These are phyloP conservation scores for Pichia membranifaciens DNA, from an alignment of 805 yeast genomes.

Conservation along the genomic window DNA sequence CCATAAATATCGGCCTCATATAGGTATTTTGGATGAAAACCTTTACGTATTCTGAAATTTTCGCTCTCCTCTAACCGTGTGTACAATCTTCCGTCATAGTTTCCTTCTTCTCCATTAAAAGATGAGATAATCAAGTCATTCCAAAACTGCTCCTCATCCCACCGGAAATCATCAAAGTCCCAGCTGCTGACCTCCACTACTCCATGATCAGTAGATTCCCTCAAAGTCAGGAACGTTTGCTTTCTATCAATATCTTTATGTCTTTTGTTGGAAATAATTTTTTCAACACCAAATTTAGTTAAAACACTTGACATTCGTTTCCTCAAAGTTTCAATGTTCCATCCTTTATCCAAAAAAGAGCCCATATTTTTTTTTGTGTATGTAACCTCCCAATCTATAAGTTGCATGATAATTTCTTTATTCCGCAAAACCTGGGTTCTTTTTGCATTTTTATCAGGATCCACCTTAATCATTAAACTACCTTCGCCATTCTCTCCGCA, in stretches of 20 bases:
- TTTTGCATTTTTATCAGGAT: slow-evolving; percentile 11
- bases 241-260: neutral
- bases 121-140: neutral
- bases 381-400: slow-evolving; percentile 16
- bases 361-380: slow-evolving; percentile 7
- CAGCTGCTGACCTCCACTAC: slow-evolving; percentile 10
- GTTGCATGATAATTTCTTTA: slow-evolving; percentile 14
- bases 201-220: neutral
- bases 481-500: slow-evolving; percentile 9
- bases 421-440: slow-evolving; percentile 13
- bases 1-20: slow-evolving; percentile 36
- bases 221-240: slow-evolving; percentile 5
- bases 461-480: slow-evolving; percentile 23
- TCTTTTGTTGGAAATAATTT: slow-evolving; percentile 7
- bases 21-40: slow-evolving; percentile 32
- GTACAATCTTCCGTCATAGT: slow-evolving; percentile 12
- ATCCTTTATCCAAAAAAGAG: slow-evolving; percentile 20
- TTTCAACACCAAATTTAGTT: slow-evolving; percentile 7
- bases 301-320: slow-evolving; percentile 6
- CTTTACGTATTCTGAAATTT: slow-evolving; percentile 10
- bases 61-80: slow-evolving; percentile 10
- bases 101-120: neutral
- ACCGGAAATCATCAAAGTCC: slow-evolving; percentile 10
- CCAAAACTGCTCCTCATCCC: slow-evolving; percentile 14
- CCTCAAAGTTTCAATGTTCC: slow-evolving; percentile 13